Evolutionary conservation across 2,329 filamentous ascomycete species (phyloP).

Genomic region (Trichoderma polysporum): DNA sequence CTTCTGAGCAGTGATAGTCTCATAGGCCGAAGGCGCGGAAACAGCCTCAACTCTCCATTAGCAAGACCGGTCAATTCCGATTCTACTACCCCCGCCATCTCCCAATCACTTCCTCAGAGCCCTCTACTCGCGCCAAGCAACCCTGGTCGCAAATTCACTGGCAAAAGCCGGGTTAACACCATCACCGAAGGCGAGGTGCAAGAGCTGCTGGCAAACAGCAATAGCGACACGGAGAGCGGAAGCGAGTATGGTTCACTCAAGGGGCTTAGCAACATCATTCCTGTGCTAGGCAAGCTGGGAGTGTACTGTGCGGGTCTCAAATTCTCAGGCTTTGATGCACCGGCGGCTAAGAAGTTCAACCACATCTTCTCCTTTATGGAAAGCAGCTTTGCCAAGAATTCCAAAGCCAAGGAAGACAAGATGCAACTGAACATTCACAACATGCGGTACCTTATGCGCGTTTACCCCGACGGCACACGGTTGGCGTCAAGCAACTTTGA

Average conservation of each 20-base stretch:
- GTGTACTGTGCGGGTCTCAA: conserved; percentile 76
- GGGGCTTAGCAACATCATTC: conserved; percentile 81
- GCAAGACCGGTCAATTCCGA: conserved; percentile 63
- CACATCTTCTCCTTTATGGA: conserved; percentile 97
- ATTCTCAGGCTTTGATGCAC: conserved; percentile 74
- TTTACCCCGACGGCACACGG: conserved; percentile 83
- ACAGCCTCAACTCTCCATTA: conserved; percentile 69
- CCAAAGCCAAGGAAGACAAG: conserved; percentile 73
- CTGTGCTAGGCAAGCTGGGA: conserved; percentile 78
- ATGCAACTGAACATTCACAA: conserved; percentile 84
- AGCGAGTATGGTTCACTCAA: conserved; percentile 56
- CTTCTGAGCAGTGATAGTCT: conserved; percentile 32
- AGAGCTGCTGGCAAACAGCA: conserved; percentile 50
- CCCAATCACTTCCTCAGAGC: conserved; percentile 54
- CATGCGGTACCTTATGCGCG: conserved; percentile 84
- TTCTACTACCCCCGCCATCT: conserved; percentile 48
- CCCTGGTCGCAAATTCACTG: conserved; percentile 49
- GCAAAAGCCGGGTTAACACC: conserved; percentile 56
- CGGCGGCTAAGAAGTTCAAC: conserved; percentile 83
- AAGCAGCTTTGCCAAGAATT: conserved; percentile 79
- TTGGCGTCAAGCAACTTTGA: conserved; percentile 92
- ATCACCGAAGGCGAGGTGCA: conserved; percentile 59
- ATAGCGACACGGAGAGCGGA: conserved; percentile 78
- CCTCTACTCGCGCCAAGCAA: conserved; percentile 50
- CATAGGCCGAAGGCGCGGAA: conserved; percentile 54